Conservation (phyloP, 306 rosid genomes). For the Astragalus glycyphyllos region DNA sequence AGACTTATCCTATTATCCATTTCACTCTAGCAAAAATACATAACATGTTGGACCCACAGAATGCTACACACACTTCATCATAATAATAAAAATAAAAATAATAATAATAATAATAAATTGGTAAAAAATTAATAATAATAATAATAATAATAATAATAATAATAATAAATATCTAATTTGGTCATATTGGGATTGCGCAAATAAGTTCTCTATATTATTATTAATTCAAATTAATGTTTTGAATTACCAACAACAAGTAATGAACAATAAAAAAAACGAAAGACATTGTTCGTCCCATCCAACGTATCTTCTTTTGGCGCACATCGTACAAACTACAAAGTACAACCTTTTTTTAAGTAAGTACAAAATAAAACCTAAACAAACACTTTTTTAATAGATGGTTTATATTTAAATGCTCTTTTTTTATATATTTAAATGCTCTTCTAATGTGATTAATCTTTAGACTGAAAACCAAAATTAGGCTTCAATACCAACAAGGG, state of each 20-base stretch:
- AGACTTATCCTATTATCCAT: conserved; percentile 48
- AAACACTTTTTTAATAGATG: no score
- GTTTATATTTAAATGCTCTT: not conserved
- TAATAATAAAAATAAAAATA: not conserved
- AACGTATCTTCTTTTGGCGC: conserved; percentile 31
- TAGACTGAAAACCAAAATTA: no score
- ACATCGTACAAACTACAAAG: not conserved
- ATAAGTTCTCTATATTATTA: no score
- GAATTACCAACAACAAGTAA: no score
- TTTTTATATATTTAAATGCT: no score
- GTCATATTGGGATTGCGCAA: no score
- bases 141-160: not conserved
- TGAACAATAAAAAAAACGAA: not conserved
- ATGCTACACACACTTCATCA: no score
- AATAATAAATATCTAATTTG: not conserved
- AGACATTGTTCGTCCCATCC: conserved; percentile 46
- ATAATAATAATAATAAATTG: not conserved
- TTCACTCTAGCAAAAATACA: conserved; percentile 52
- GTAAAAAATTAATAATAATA: no score
- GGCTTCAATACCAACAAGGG: no score
- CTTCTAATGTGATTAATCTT: no score
- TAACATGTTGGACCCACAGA: conserved; percentile 54
- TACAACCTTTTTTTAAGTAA: no score
- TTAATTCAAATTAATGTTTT: no score
- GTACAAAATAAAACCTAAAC: not conserved